Evolutionary conservation across 2,329 filamentous ascomycete genomes (phyloP).

Genomic region (Diaporthe eres): DNA sequence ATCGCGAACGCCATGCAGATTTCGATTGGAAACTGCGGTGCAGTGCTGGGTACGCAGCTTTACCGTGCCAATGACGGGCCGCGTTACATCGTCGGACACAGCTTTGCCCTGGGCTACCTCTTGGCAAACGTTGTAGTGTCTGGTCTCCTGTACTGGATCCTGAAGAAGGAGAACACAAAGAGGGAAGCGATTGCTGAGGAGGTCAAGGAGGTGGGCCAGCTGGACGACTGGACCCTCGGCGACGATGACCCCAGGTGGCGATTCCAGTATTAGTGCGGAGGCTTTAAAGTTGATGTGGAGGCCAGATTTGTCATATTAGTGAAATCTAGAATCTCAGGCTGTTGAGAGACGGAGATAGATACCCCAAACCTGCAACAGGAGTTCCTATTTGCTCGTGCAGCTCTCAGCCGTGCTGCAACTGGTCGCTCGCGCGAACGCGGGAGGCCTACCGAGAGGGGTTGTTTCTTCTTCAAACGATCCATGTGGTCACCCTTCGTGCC

Average conservation of each 20-base stretch:
- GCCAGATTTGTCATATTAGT: background rate
- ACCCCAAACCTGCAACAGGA: background rate
- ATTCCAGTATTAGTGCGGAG: slow-evolving; percentile 66
- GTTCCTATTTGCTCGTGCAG: background rate
- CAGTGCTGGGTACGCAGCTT: slow-evolving; percentile 78
- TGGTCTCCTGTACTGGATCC: slow-evolving; percentile 63
- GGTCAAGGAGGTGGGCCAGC: slow-evolving; percentile 63
- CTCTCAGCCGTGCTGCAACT: background rate
- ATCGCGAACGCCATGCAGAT: slow-evolving; percentile 80
- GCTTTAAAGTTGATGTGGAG: background rate
- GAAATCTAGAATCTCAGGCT: background rate
- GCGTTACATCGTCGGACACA: slow-evolving; percentile 76
- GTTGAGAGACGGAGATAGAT: background rate
- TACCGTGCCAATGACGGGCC: slow-evolving; percentile 74
- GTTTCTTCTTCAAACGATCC: background rate
- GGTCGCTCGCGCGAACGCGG: too few relatives aligned
- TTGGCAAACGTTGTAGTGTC: slow-evolving; percentile 70
- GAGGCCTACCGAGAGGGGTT: background rate
- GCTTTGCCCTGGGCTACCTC: slow-evolving; percentile 76
- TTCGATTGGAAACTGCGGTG: slow-evolving; percentile 78
- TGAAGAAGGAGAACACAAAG: slow-evolving; percentile 70
- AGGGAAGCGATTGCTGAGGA: slow-evolving; percentile 61
- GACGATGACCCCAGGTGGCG: slow-evolving; percentile 76
- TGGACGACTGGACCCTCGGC: slow-evolving; percentile 68
- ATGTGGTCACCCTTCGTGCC: background rate